Conservation (phyloP, 768 basidiomycete species). For the Leccinellum albellum region DNA sequence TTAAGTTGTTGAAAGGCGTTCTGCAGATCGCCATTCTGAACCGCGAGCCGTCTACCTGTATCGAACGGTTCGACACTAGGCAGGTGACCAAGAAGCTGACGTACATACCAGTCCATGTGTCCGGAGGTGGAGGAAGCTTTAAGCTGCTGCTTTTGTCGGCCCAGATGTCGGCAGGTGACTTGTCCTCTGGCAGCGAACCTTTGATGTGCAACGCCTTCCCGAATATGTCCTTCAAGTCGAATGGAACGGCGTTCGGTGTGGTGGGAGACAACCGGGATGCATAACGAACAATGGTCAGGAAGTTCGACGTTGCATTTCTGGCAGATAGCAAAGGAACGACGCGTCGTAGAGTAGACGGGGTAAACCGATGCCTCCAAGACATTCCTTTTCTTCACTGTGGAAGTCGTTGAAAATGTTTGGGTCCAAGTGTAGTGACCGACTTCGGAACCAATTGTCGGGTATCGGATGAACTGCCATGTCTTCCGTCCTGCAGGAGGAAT, state of each 20-base stretch:
- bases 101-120: constrained; percentile 51
- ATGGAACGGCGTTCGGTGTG: neutral
- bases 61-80: constrained; percentile 4
- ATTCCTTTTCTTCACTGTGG: constrained; percentile 6
- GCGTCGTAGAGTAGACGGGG: constrained; percentile 12
- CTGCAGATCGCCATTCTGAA: constrained; percentile 42
- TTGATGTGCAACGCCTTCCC: constrained; percentile 14
- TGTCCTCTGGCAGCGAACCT: constrained; percentile 8
- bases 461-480: constrained; percentile 45
- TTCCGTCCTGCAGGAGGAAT: constrained; percentile 73
- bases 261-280: constrained; percentile 6
- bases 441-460: constrained; percentile 24
- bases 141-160: constrained; percentile 20
- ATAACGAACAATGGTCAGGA: constrained; percentile 6
- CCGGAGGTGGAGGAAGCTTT: constrained; percentile 36
- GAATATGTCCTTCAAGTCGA: constrained; percentile 13
- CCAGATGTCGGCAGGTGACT: constrained; percentile 38
- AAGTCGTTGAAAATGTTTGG: constrained; percentile 3
- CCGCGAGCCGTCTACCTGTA: constrained; percentile 59
- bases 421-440: constrained; percentile 13
- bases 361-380: constrained; percentile 19
- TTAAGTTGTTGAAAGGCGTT: constrained; percentile 49
- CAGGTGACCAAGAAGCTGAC: neutral
- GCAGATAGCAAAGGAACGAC: neutral
- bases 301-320: neutral